Evolutionary conservation across 345 rosid genomes (phyloP).

Genomic region (Syzygium grande): DNA sequence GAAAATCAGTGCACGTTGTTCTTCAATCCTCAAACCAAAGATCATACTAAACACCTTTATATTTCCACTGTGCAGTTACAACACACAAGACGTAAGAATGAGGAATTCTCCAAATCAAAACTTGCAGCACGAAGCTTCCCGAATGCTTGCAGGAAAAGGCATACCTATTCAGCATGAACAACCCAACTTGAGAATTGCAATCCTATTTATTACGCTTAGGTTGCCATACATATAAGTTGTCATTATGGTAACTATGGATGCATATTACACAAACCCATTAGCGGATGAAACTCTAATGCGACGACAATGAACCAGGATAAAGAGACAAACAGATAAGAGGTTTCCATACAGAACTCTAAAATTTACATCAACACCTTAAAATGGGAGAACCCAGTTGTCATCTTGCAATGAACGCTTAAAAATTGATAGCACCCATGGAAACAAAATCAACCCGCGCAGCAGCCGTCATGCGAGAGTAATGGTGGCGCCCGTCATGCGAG

Average conservation of each 20-base stretch:
- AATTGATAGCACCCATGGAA: background rate
- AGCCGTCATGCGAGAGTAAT: too few species aligned
- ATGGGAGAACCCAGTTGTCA: background rate
- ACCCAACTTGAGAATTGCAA: background rate
- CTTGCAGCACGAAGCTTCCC: background rate
- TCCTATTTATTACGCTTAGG: background rate
- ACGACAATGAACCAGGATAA: background rate
- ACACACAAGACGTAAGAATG: background rate
- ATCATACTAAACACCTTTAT: background rate
- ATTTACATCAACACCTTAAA: background rate
- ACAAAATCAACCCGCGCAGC: background rate
- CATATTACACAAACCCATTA: background rate
- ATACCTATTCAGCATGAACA: background rate
- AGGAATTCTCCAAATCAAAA: background rate
- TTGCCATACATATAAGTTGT: background rate
- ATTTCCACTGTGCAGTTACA: background rate
- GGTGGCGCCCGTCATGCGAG: too few species aligned
- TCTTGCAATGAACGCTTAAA: background rate
- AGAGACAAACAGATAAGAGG: background rate
- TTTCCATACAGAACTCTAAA: background rate
- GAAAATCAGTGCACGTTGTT: background rate
- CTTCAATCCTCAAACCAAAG: background rate
- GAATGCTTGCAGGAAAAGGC: background rate
- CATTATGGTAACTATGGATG: background rate
- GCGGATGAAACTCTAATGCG: background rate